Conservation (phyloP, 179 eudicot genomes). For the Pouteria campechiana region DNA sequence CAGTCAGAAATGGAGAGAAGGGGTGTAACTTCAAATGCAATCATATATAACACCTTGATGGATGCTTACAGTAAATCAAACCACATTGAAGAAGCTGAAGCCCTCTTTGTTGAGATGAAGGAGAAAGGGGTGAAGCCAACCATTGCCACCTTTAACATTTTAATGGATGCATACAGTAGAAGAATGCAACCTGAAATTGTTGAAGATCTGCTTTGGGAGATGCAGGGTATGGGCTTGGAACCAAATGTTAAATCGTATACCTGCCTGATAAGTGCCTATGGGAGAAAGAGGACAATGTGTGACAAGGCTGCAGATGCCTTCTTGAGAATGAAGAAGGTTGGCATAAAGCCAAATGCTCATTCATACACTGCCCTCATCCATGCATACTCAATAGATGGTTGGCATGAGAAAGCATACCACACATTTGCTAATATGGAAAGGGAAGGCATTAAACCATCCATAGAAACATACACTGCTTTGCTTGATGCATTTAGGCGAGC, state of each 20-base stretch:
- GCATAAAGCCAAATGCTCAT: conserved; percentile 73
- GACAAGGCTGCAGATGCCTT: conserved; percentile 92
- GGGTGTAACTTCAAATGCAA: conserved; percentile 67
- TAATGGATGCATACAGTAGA: conserved; percentile 86
- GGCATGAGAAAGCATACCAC: conserved; percentile 86
- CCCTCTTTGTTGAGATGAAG: conserved; percentile 81
- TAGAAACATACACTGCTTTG: conserved; percentile 83
- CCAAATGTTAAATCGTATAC: conserved; percentile 83
- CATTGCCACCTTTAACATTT: conserved; percentile 57
- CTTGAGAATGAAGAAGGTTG: conserved; percentile 73
- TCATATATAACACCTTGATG: conserved; percentile 76
- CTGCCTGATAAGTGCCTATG: conserved; percentile 78
- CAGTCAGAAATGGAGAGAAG: conserved; percentile 86
- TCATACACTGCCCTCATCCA: conserved; percentile 88
- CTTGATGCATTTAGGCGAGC: conserved; percentile 88
- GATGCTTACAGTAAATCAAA: conserved; percentile 65
- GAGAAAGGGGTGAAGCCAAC: conserved; percentile 52
- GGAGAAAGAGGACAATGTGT: conserved; percentile 76
- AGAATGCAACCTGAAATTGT: conserved; percentile 85
- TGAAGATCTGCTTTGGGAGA: conserved; percentile 67
- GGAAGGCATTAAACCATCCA: conserved; percentile 68
- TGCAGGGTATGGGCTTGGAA: conserved; percentile 43
- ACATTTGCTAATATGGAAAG: conserved; percentile 68
- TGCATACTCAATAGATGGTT: conserved; percentile 64
- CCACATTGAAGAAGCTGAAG: conserved; percentile 91